Percentiles rank a stretch among this genome's conserved stretches.
These are phyloP conservation scores for Stagonosporopsis vannaccii DNA, from an alignment of 2,329 filamentous ascomycete species.

Conservation along the genomic window DNA sequence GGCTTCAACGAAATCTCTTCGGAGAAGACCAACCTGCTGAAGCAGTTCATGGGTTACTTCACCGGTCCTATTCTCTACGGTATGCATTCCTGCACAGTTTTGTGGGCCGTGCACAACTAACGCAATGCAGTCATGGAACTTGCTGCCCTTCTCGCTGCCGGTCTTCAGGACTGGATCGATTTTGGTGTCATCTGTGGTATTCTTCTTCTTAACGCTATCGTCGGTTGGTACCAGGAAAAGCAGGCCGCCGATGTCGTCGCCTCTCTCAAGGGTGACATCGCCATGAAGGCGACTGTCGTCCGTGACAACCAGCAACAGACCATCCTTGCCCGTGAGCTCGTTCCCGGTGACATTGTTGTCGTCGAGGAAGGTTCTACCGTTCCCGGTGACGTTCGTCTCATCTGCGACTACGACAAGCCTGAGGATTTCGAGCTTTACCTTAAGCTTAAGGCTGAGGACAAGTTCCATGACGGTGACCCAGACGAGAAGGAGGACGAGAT, in stretches of 20 bases:
- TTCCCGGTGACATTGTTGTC: slow-evolving; percentile 77
- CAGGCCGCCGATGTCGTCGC: slow-evolving; percentile 74
- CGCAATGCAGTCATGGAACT: slow-evolving; percentile 72
- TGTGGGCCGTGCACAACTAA: slow-evolving; percentile 6
- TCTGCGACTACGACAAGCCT: slow-evolving; percentile 74
- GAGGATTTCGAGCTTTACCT: slow-evolving; percentile 73
- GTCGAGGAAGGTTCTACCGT: slow-evolving; percentile 76
- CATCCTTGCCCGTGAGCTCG: slow-evolving; percentile 76
- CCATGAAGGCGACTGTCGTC: slow-evolving; percentile 73
- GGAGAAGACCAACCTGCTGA: slow-evolving; percentile 77
- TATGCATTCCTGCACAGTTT: slow-evolving; percentile 54
- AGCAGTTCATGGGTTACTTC: slow-evolving; percentile 80
- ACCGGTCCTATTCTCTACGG: slow-evolving; percentile 78
- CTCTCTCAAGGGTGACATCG: slow-evolving; percentile 78
- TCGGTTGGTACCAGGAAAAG: slow-evolving; percentile 84
- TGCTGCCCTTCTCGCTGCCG: slow-evolving; percentile 75
- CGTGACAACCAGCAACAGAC: slow-evolving; percentile 72
- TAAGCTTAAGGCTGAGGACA: slow-evolving; percentile 64
- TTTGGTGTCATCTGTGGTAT: slow-evolving; percentile 80
- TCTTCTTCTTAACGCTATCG: slow-evolving; percentile 75
- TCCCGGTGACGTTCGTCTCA: slow-evolving; percentile 73
- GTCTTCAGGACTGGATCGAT: slow-evolving; percentile 77
- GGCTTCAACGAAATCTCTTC: slow-evolving; percentile 76
- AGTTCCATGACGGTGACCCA: slow-evolving; percentile 64
- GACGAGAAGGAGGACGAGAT: slow-evolving; percentile 68